phyloP scores from a whole-genome alignment of 2,329 filamentous ascomycete species.

The Aspergillus calidoustus region DNA sequence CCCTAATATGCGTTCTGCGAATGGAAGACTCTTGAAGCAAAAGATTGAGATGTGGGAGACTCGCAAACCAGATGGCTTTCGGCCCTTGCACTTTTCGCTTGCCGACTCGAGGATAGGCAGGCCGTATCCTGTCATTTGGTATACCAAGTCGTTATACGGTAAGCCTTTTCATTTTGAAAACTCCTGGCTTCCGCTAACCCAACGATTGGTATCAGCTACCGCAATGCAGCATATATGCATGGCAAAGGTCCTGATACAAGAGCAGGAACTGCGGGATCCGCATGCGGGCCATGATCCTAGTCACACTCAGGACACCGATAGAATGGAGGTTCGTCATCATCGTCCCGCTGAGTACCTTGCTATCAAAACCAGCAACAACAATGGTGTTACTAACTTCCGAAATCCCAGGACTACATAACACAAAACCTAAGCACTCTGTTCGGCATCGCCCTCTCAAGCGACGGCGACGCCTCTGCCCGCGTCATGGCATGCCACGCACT shows the following conservation, averaged over 20 bases:
- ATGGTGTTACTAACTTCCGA: not conserved
- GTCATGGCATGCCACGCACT: slow-evolving; percentile 41
- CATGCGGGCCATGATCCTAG: slow-evolving; percentile 16
- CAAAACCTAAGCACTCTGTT: slow-evolving; percentile 38
- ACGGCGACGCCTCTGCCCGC: slow-evolving; percentile 38
- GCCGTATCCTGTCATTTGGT: slow-evolving; percentile 40
- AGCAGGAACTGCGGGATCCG: slow-evolving; percentile 29
- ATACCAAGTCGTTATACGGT: slow-evolving; percentile 40
- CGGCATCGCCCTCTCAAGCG: slow-evolving; percentile 38
- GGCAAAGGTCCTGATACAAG: slow-evolving; percentile 35
- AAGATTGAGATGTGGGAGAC: slow-evolving; percentile 36
- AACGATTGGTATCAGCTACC: slow-evolving; percentile 27
- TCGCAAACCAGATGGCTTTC: slow-evolving; percentile 32
- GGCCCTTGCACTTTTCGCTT: slow-evolving; percentile 36
- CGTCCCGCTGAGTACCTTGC: no score
- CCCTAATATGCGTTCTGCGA: slow-evolving; percentile 23
- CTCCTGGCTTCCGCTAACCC: slow-evolving; percentile 4
- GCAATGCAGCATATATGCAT: slow-evolving; percentile 41
- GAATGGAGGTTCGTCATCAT: slow-evolving; percentile 29
- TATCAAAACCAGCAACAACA: not conserved
- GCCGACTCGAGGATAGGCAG: slow-evolving; percentile 32
- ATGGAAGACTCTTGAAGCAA: slow-evolving; percentile 28
- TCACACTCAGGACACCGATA: slow-evolving; percentile 17
- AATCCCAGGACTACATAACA: slow-evolving; percentile 29
- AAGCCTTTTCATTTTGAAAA: slow-evolving; percentile 4